A percentile compares a stretch with the other conserved stretches of the same genome.
Evolutionary conservation across 2,329 filamentous ascomycete genomes (phyloP).

Genomic region (Didymella lethalis): DNA sequence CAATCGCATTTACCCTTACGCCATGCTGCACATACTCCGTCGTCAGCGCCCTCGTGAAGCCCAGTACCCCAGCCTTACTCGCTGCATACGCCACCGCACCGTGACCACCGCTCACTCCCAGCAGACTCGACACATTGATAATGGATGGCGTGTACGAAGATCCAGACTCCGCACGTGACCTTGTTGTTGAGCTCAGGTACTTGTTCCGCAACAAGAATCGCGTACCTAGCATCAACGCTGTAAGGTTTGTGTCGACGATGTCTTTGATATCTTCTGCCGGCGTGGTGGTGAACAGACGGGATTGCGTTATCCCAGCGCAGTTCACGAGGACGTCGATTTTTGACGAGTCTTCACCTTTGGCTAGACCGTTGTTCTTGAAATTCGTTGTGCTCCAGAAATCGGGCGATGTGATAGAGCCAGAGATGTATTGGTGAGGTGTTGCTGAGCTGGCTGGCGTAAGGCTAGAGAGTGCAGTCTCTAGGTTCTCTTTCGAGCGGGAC

Average conservation of each 20-base stretch:
- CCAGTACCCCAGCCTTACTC: conserved; percentile 80
- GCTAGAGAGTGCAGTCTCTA: conserved; percentile 34
- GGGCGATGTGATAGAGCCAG: conserved; percentile 35
- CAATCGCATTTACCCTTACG: conserved; percentile 79
- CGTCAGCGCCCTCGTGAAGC: conserved; percentile 72
- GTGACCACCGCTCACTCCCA: conserved; percentile 72
- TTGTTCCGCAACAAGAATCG: conserved; percentile 56
- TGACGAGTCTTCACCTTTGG: conserved; percentile 10
- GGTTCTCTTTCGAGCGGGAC: conserved; percentile 36
- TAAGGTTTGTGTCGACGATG: conserved; percentile 75
- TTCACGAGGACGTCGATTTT: conserved; percentile 71
- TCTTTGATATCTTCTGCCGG: conserved; percentile 60
- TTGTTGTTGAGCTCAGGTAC: conserved; percentile 15
- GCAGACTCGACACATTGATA: conserved; percentile 81
- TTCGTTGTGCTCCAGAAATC: conserved; percentile 36
- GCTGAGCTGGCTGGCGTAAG: conserved; percentile 25
- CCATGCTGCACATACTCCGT: conserved; percentile 66
- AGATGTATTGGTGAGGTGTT: conserved; percentile 36
- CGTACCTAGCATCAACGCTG: conserved; percentile 69
- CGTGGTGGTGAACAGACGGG: conserved; percentile 67
- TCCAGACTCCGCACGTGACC: conserved; percentile 23
- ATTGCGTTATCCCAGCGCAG: conserved; percentile 76
- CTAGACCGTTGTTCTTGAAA: conserved; percentile 12
- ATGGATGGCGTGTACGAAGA: conserved; percentile 63
- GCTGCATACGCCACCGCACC: conserved; percentile 80